phyloP scores from a whole-genome alignment of 345 rosid genomes.

The Angophora floribunda region DNA sequence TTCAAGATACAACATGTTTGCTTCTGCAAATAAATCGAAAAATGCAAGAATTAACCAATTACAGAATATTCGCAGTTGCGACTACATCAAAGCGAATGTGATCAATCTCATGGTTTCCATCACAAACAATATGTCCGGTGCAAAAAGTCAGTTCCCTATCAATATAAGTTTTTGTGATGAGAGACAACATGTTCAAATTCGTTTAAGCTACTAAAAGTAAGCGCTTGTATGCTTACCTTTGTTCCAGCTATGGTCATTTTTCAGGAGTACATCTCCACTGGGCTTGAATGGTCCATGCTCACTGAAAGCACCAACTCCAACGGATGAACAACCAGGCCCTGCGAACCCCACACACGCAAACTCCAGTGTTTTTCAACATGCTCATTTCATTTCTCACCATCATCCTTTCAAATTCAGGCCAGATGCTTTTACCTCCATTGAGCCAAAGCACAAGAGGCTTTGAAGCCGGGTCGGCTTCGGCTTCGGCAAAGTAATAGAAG shows the following conservation, averaged over 20 bases:
- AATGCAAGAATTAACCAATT: not conserved
- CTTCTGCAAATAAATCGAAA: constrained; percentile 12
- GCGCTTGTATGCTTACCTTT: constrained; percentile 6
- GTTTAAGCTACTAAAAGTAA: not conserved
- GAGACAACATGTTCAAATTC: not conserved
- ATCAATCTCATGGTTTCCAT: not conserved
- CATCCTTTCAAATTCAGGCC: not conserved
- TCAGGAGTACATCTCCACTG: constrained; percentile 5
- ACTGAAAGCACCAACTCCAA: constrained; percentile 33
- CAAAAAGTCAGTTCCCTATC: not conserved
- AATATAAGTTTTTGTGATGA: not conserved
- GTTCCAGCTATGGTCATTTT: constrained; percentile 33
- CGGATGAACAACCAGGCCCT: constrained; percentile 44
- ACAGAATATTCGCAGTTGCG: not conserved
- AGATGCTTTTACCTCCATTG: constrained; percentile 22
- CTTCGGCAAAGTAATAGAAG: constrained; percentile 41
- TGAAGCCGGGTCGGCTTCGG: constrained; percentile 13
- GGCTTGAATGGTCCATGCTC: constrained; percentile 41
- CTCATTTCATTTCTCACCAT: not conserved
- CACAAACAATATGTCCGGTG: not conserved
- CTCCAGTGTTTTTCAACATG: not conserved
- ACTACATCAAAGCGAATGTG: not conserved
- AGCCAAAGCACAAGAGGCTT: constrained; percentile 49
- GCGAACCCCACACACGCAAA: not conserved
- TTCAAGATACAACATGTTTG: constrained; percentile 42